A percentile compares a stretch with the other conserved stretches of the same genome.
These are phyloP conservation scores for Aspergillus pseudoviridinutans DNA, from an alignment of 2,329 filamentous ascomycete species.

Conservation along the genomic window DNA sequence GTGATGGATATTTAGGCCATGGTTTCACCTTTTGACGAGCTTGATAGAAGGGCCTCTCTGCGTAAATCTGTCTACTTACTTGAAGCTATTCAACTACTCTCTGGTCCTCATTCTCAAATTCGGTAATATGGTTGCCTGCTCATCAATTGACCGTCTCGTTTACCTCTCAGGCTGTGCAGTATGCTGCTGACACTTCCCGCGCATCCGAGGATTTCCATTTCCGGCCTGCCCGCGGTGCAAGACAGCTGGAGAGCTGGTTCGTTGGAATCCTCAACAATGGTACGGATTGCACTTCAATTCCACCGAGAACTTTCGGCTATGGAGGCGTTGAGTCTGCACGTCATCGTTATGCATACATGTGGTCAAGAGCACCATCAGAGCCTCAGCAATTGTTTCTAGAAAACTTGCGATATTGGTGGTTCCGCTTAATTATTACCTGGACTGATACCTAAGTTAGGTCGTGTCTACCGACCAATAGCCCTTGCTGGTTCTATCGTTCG, in stretches of 20 bases:
- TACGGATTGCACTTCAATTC: not conserved
- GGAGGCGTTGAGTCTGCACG: slow-evolving; percentile 2
- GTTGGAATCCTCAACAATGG: not conserved
- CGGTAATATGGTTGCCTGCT: not conserved
- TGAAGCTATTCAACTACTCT: not conserved
- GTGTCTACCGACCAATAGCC: too few relatives aligned
- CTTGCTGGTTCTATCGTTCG: too few relatives aligned
- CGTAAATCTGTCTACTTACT: not conserved
- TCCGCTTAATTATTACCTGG: too few relatives aligned
- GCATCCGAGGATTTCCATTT: not conserved
- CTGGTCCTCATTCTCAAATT: not conserved
- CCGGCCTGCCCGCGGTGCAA: not conserved
- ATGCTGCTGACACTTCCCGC: not conserved
- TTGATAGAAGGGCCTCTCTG: not conserved
- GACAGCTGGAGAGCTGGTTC: not conserved
- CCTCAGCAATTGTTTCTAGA: not conserved
- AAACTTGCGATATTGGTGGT: too few relatives aligned
- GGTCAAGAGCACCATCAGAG: not conserved
- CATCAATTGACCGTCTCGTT: not conserved
- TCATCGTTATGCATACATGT: slow-evolving; percentile 1
- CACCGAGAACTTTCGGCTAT: not conserved
- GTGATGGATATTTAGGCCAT: not conserved
- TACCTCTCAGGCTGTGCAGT: not conserved
- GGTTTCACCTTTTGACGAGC: not conserved
- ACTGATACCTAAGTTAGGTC: too few relatives aligned